These are phyloP conservation scores for Picea engelmannii DNA, from an alignment of 83 land plant genomes.

Conservation along the genomic window DNA sequence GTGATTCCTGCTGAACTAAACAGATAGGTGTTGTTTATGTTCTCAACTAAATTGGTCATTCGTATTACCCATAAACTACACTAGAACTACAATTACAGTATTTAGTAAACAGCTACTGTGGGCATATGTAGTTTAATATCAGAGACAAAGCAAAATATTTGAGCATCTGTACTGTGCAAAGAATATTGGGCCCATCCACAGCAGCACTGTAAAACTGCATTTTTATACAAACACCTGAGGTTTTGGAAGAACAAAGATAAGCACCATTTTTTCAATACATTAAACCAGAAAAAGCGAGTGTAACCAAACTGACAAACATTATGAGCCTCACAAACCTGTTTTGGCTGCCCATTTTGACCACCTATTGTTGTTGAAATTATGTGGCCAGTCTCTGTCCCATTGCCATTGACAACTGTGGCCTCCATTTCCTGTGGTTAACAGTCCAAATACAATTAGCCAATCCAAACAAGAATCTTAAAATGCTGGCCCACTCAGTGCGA, in stretches of 20 bases:
- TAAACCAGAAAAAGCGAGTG: not conserved
- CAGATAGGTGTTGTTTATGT: not conserved
- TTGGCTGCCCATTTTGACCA: constrained; percentile 71
- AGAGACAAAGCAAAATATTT: not conserved
- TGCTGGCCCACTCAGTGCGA: not conserved
- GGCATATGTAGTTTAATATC: not conserved
- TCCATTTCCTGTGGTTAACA: constrained; percentile 38
- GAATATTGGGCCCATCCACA: not conserved
- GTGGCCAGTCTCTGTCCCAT: constrained; percentile 74
- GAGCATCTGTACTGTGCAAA: not conserved
- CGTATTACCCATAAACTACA: not conserved
- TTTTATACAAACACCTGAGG: not conserved
- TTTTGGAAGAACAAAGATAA: not conserved
- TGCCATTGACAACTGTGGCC: constrained; percentile 42
- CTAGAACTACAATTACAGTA: not conserved
- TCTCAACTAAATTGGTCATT: not conserved
- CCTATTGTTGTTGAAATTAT: constrained; percentile 53
- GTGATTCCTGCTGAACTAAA: not conserved
- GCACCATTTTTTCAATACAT: not conserved
- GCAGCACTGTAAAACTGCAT: not conserved
- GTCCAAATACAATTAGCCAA: not conserved
- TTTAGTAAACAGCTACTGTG: not conserved
- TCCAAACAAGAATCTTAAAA: not conserved
- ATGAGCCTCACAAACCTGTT: constrained; percentile 48
- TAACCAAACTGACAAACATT: not conserved